Base-by-base conservation (phyloP, 176 grass and related monocot genomes). In the Rhipidocladum racemiflorum region DNA sequence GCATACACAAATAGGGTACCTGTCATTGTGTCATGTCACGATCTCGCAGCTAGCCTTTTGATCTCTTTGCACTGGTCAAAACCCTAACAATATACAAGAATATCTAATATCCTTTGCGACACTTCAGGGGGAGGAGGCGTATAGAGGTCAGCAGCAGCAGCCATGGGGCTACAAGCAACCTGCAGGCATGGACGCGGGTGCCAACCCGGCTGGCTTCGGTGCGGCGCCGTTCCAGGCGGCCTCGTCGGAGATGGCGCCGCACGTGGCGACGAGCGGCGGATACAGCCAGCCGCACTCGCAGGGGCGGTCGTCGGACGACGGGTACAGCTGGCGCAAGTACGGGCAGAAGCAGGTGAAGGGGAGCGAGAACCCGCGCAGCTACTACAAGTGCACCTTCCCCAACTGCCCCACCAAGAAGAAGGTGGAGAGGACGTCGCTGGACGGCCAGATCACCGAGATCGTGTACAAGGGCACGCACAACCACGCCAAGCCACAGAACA, bases 271-370 rank as follows among this genome's bases (percentile, higher is more conserved):
- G 16, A 42, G 66, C 7, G 84, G 79, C 67, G 84, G 43, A 40
- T 87, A 87, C 84, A 55, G 24, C 60, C 79, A 69, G 45, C 0
- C 30, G 10, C 68, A 80, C 24, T 74, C 79, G 68, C 84, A 87
- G 84, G 27, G 88, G 88, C 39, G 79, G 45, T 82, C 88, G 73
- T 97, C 92, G 18, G 92, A 97, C 49, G 95, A 97, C 54, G 95
- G 95, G 5, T 97, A 94, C 86, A 94, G 94, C 86, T 97, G 95
- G 95, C 91, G 95, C 57, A 97, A 97, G 88, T 97, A 97, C 68
- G 95, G 95, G 84, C 92, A 97, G 85, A 97, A 97, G 84, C 95
- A 94, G 89, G 95, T 97, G 68, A 97, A 97, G 72, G 92, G 90
- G 68, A 97, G 95, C 66, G 92, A 97, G 88, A 97, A 97, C 59